Evolutionary conservation across 345 rosid species (phyloP).

Genomic region (Eucalyptus sp.): DNA sequence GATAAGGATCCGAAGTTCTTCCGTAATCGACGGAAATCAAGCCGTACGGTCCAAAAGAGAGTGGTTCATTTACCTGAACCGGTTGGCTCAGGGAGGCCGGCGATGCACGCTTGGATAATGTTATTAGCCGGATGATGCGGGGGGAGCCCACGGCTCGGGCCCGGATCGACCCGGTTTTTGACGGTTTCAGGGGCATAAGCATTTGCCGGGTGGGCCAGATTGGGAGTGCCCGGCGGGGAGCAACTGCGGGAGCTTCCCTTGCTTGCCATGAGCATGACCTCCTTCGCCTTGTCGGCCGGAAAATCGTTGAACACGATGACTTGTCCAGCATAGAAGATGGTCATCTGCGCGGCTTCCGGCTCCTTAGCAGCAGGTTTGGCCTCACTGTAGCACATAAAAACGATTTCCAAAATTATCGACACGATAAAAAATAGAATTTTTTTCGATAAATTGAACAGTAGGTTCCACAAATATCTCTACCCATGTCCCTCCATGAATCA

Average conservation of each 20-base stretch:
- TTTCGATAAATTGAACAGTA: neutral
- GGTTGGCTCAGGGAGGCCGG: conserved; percentile 21
- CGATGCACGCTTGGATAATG: conserved; percentile 19
- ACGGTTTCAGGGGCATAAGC: conserved; percentile 1
- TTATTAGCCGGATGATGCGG: conserved; percentile 4
- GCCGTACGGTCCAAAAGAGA: neutral
- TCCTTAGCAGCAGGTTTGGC: conserved; percentile 5
- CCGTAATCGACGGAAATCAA: neutral
- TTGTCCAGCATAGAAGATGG: conserved; percentile 78
- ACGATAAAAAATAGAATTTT: neutral
- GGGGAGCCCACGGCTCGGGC: conserved; percentile 3
- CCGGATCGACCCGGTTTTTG: conserved; percentile 11
- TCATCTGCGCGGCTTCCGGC: conserved; percentile 51
- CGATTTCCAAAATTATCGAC: neutral
- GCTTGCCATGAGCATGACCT: conserved; percentile 58
- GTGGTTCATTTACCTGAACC: conserved; percentile 26
- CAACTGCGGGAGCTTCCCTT: conserved; percentile 23
- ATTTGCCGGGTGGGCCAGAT: neutral
- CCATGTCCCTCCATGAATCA: neutral
- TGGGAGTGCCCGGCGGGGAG: conserved; percentile 5
- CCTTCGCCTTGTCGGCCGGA: conserved; percentile 70
- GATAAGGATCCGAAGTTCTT: neutral
- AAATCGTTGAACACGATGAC: conserved; percentile 68
- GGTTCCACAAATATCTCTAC: neutral
- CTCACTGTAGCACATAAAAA: neutral